A percentile compares a stretch with the other conserved stretches of the same genome.
phyloP scores from a whole-genome alignment of 495 filamentous ascomycete genomes.

The Pyrenula aspistea region DNA sequence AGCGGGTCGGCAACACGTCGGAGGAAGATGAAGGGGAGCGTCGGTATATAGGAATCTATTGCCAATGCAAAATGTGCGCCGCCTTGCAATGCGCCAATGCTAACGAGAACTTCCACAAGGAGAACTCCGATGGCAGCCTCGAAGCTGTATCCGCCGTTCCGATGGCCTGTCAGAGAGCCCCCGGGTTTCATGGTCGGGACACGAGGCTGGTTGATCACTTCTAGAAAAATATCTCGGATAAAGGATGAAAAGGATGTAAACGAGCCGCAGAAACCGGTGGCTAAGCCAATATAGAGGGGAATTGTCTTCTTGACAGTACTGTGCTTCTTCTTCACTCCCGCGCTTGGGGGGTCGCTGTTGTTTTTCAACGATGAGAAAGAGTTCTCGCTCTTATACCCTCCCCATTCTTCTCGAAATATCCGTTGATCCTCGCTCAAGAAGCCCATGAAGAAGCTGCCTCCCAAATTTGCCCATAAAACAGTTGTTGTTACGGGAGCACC shows the following conservation, averaged over 20 bases:
- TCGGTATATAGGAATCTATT: conserved; percentile 40
- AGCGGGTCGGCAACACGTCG: conserved; percentile 51
- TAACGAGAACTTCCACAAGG: conserved; percentile 55
- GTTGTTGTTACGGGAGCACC: conserved; percentile 61
- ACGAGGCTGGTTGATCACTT: conserved; percentile 62
- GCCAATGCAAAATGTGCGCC: conserved; percentile 71
- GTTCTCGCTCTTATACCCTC: conserved; percentile 5
- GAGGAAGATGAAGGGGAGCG: conserved; percentile 41
- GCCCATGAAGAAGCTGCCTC: conserved; percentile 74
- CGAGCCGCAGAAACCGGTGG: conserved; percentile 88
- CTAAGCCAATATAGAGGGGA: conserved; percentile 81
- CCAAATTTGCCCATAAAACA: conserved; percentile 84
- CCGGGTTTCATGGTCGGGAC: conserved; percentile 24
- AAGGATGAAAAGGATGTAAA: conserved; percentile 90
- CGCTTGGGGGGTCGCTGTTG: conserved; percentile 1
- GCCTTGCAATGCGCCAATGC: conserved; percentile 52
- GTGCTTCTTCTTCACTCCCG: conserved; percentile 36
- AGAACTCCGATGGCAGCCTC: conserved; percentile 64
- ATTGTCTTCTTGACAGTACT: conserved; percentile 63
- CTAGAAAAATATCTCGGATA: conserved; percentile 74
- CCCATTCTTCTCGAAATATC: conserved; percentile 62
- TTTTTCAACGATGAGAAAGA: not conserved
- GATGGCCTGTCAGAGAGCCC: conserved; percentile 10
- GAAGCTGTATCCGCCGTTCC: conserved; percentile 75
- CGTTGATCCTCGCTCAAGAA: conserved; percentile 71